Conservation (phyloP, 169 alveolate species). For the Plasmodium ovale region DNA sequence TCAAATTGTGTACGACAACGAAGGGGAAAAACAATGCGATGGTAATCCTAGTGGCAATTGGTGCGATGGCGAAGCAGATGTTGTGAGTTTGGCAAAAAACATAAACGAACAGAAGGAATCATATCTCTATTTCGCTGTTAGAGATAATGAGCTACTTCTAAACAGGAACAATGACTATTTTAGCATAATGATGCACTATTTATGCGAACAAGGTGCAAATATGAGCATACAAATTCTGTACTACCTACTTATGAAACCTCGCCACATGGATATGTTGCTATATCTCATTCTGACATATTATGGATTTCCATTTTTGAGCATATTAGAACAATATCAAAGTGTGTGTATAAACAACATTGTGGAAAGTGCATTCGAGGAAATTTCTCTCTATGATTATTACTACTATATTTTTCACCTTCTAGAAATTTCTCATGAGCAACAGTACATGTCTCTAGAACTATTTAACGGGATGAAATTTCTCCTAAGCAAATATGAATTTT, state of each 20-base stretch:
- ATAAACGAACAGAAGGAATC: constrained; percentile 68
- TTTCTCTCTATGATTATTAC: constrained; percentile 51
- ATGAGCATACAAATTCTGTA: constrained; percentile 20
- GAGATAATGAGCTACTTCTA: constrained; percentile 26
- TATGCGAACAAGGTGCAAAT: constrained; percentile 20
- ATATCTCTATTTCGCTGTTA: constrained; percentile 53
- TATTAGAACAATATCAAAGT: constrained; percentile 59
- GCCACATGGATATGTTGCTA: constrained; percentile 44
- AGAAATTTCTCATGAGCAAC: constrained; percentile 70
- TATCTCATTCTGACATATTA: constrained; percentile 65
- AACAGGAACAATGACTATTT: constrained; percentile 63
- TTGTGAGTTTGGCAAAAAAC: constrained; percentile 6
- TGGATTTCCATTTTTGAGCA: constrained; percentile 33
- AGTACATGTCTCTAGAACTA: constrained; percentile 58
- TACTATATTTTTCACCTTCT: constrained; percentile 41
- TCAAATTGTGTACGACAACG: constrained; percentile 34
- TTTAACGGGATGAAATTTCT: constrained; percentile 48
- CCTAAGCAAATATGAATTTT: constrained; percentile 36
- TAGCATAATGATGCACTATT: constrained; percentile 74
- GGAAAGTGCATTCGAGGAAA: constrained; percentile 66
- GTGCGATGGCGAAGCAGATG: background rate
- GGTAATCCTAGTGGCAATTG: background rate
- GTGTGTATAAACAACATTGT: constrained; percentile 30
- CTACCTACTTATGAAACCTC: constrained; percentile 58
- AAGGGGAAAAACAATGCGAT: background rate